phyloP scores from a whole-genome alignment of 1,139 yeast species.

The Diutina siamensis region DNA sequence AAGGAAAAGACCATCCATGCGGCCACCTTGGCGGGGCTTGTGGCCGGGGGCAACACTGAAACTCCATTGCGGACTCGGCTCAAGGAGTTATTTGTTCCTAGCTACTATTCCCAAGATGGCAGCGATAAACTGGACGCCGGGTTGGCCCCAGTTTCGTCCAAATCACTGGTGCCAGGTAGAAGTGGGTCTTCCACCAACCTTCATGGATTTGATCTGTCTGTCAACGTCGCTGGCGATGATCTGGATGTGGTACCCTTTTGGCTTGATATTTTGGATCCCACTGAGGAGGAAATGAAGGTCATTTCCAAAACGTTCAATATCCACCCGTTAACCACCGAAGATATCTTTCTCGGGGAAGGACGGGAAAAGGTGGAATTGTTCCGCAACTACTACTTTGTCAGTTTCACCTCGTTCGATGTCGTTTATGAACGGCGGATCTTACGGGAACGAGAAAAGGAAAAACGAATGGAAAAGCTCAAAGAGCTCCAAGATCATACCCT shows the following conservation, averaged over 20 bases:
- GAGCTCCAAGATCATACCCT: constrained; percentile 14
- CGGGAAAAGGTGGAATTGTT: constrained; percentile 92
- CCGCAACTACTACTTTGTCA: constrained; percentile 79
- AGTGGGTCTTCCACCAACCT: not conserved
- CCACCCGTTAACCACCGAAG: constrained; percentile 94
- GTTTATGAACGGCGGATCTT: constrained; percentile 56
- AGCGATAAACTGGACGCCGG: not conserved
- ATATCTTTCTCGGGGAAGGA: constrained; percentile 85
- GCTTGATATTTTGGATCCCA: constrained; percentile 87
- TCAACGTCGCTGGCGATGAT: not conserved
- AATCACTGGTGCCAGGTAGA: not conserved
- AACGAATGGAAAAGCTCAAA: constrained; percentile 27
- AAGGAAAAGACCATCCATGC: constrained; percentile 82
- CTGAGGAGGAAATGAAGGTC: constrained; percentile 94
- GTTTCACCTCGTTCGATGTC: constrained; percentile 87
- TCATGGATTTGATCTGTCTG: not conserved
- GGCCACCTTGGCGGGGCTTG: constrained; percentile 73
- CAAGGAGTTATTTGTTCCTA: constrained; percentile 18
- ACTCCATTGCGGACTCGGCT: constrained; percentile 12
- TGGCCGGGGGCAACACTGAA: constrained; percentile 19
- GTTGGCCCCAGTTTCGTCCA: not conserved
- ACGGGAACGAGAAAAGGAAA: constrained; percentile 33
- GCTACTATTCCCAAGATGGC: not conserved
- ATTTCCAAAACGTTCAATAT: constrained; percentile 84
- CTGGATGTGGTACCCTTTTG: constrained; percentile 51